Evolutionary conservation across 2,329 filamentous ascomycete species (phyloP).

Genomic region (Diaporthe ampelina): DNA sequence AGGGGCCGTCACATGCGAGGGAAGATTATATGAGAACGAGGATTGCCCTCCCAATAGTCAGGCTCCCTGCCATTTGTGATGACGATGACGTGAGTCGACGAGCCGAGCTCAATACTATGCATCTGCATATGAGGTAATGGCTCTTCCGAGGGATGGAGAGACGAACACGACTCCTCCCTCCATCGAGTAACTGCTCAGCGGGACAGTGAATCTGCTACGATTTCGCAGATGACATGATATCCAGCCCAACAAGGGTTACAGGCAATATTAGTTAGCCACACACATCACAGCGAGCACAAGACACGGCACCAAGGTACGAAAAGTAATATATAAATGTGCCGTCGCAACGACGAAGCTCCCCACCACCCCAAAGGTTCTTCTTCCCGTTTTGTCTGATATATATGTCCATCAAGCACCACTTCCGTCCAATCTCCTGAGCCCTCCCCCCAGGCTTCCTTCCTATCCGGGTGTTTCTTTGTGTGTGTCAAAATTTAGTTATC

Average conservation of each 20-base stretch:
- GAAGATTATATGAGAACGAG: background rate
- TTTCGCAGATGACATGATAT: no score
- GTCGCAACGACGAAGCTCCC: conserved; percentile 14
- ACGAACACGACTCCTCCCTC: background rate
- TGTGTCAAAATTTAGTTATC: conserved; percentile 32
- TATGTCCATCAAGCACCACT: background rate
- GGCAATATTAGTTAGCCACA: no score
- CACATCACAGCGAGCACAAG: background rate
- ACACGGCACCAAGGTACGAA: background rate
- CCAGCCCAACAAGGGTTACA: no score
- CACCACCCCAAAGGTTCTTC: no score
- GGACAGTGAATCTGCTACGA: no score
- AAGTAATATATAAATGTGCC: conserved; percentile 31
- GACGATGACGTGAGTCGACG: background rate
- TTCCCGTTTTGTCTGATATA: background rate
- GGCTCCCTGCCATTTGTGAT: background rate
- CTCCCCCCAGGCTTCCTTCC: background rate
- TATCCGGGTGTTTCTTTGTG: background rate
- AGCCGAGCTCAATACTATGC: background rate
- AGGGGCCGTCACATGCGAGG: background rate
- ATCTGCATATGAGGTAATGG: background rate
- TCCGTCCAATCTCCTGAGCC: background rate
- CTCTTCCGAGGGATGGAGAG: background rate
- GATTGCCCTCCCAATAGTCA: background rate
- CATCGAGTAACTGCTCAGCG: no score